Evolutionary conservation across 2,329 filamentous ascomycete species (phyloP).

Genomic region (Diaporthe ampelina): DNA sequence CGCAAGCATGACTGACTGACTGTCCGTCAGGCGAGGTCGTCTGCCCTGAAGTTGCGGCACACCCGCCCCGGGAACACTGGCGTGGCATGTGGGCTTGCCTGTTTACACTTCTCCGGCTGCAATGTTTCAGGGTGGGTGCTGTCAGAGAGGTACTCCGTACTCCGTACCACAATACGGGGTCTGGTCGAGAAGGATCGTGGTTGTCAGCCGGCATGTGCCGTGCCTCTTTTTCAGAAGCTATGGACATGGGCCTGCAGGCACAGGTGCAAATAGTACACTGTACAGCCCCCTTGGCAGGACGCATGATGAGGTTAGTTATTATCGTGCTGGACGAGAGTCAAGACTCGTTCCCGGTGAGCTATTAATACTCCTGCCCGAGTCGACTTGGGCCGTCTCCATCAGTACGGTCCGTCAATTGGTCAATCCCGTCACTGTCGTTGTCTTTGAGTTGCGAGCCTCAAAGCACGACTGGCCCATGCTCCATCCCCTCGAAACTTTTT

Average conservation of each 20-base stretch:
- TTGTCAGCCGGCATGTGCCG: constrained; percentile 34
- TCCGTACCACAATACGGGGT: constrained; percentile 19
- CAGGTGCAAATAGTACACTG: constrained; percentile 12
- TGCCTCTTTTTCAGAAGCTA: constrained; percentile 4
- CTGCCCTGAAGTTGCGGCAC: background rate
- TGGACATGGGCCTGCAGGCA: constrained; percentile 13
- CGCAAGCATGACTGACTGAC: background rate
- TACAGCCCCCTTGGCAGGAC: constrained; percentile 33
- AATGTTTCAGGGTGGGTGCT: constrained; percentile 27
- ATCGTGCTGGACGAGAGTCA: constrained; percentile 24
- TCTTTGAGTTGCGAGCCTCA: constrained; percentile 38
- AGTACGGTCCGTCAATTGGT: constrained; percentile 11
- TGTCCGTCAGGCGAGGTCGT: background rate
- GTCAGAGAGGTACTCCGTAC: constrained; percentile 15
- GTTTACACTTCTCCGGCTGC: constrained; percentile 16
- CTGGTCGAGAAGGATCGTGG: constrained; percentile 18
- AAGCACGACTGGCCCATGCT: constrained; percentile 33
- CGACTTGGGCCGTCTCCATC: constrained; percentile 19
- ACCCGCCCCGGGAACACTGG: background rate
- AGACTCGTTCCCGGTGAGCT: constrained; percentile 23
- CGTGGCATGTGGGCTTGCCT: constrained; percentile 23
- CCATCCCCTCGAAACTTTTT: constrained; percentile 26
- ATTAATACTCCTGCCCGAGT: constrained; percentile 22
- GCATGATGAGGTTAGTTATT: constrained; percentile 22
- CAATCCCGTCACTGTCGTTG: constrained; percentile 27